Base-by-base conservation (phyloP, 495 filamentous ascomycete genomes). In the Talaromyces adpressus region DNA sequence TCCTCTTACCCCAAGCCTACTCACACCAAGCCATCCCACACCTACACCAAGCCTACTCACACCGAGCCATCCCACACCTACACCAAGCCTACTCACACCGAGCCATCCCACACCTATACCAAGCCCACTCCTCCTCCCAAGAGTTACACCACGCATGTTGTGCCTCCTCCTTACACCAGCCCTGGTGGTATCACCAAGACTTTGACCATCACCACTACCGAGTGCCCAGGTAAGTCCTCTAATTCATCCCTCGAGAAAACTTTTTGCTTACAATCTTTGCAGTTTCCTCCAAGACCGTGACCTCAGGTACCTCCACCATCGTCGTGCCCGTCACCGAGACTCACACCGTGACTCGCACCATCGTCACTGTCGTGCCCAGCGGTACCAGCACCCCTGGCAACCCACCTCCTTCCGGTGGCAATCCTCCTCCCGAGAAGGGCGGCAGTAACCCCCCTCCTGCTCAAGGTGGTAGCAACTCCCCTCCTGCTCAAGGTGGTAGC, bases 51-150 rank as follows among this genome's bases (percentile, higher is more conserved):
- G 56, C 56, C 56, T 22, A 16, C 56, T 36, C 29, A 58, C 56
- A 18, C 27, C 11, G 54, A 57, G 54, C 54, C 54, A 0, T 7
- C 54, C 18, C 58, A 60, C 39, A 8, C 58, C 4, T 36, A 59
- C 57, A 34, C 8, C 4, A 4, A 56, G 52, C 52, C 52, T 1
- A 14, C 52, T 7, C 51, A 53, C 18, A 53, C 22, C 12, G 20
- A 53, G 51, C 20, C 51, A 8, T 20, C 49, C 8, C 49, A 53
- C 49, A 22, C 49, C 7, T 53, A 53, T 9, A 53, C 57, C 22
- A 61, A 61, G 58, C 47, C 60, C 7, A 62, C 23, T n/a, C 60
- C 60, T 52, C 60, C 60, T 39, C 60, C 59, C 45, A 62, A 53
- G 60, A 51, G 39, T 7, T 32, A 51, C n/a, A 62, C 60, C 27